These are phyloP conservation scores for Flaveria ramosissima DNA, from an alignment of 129 eudicot genomes.

Conservation along the genomic window DNA sequence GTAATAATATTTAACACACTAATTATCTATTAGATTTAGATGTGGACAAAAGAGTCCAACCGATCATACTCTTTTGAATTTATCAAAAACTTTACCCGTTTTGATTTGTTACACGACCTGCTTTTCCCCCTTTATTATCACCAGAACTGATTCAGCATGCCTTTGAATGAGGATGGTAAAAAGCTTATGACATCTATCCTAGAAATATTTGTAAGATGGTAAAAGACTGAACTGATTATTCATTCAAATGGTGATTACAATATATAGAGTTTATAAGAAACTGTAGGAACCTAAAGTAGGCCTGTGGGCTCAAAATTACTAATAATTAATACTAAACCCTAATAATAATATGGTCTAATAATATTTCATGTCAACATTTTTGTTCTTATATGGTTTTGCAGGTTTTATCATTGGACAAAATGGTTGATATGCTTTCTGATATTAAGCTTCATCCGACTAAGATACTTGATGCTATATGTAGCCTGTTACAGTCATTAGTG, in stretches of 20 bases:
- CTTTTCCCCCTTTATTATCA: not conserved
- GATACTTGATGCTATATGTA: constrained; percentile 54
- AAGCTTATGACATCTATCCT: constrained; percentile 14
- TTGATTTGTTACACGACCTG: not conserved
- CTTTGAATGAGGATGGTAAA: constrained; percentile 23
- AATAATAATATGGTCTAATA: too few relatives aligned
- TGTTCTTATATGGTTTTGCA: constrained; percentile 33
- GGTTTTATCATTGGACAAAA: constrained; percentile 57
- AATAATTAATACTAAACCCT: too few relatives aligned
- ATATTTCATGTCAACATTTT: not conserved
- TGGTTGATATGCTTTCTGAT: constrained; percentile 50
- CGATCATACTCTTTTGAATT: not conserved
- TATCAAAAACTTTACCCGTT: not conserved
- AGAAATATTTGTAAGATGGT: not conserved
- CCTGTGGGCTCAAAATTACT: too few relatives aligned
- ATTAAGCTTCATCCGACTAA: constrained; percentile 54
- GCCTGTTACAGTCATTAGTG: constrained; percentile 50
- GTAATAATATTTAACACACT: constrained; percentile 5
- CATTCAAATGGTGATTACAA: too few relatives aligned
- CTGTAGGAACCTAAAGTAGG: too few relatives aligned
- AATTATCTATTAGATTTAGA: not conserved
- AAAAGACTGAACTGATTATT: too few relatives aligned
- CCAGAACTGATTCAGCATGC: constrained; percentile 11
- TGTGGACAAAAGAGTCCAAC: not conserved
- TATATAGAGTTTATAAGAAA: too few relatives aligned